phyloP scores from a whole-genome alignment of 768 basidiomycete species.

The Leucosporidium scottii region DNA sequence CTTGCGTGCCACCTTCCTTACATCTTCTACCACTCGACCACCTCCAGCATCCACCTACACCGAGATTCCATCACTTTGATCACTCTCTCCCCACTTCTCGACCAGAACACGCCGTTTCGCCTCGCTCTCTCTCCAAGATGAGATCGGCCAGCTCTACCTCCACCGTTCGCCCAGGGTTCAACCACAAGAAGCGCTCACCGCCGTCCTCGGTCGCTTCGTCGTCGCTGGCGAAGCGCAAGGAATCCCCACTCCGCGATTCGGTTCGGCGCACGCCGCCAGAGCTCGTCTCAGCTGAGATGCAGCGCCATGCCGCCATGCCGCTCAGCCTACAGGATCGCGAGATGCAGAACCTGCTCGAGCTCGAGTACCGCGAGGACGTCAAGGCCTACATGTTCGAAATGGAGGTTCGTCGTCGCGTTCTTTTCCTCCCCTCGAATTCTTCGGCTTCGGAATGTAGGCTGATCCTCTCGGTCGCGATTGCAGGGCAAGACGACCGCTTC shows the following conservation, averaged over 20 bases:
- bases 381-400: slow-evolving; percentile 90
- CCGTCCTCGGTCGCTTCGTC: slow-evolving; percentile 10
- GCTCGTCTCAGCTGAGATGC: slow-evolving; percentile 46
- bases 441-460: not conserved
- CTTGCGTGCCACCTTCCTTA: not conserved
- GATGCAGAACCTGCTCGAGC: slow-evolving; percentile 73
- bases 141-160: slow-evolving; percentile 18
- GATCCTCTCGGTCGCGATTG: not conserved
- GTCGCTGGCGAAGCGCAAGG: slow-evolving; percentile 15
- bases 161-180: slow-evolving; percentile 44
- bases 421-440: not conserved
- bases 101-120: not conserved
- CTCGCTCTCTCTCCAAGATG: slow-evolving; percentile 38
- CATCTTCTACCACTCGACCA: slow-evolving; percentile 28
- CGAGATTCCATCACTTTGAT: slow-evolving; percentile 43
- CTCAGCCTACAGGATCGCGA: slow-evolving; percentile 54
- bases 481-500: slow-evolving; percentile 82
- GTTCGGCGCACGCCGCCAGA: slow-evolving; percentile 49
- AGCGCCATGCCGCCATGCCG: slow-evolving; percentile 39
- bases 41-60: slow-evolving; percentile 44
- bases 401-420: slow-evolving; percentile 66
- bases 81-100: slow-evolving; percentile 31
- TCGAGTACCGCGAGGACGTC: slow-evolving; percentile 92
- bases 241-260: slow-evolving; percentile 47
- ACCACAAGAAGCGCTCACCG: slow-evolving; percentile 56